These are phyloP conservation scores for Orbilia ellipsospora DNA, from an alignment of 2,329 filamentous ascomycete species.

Conservation along the genomic window DNA sequence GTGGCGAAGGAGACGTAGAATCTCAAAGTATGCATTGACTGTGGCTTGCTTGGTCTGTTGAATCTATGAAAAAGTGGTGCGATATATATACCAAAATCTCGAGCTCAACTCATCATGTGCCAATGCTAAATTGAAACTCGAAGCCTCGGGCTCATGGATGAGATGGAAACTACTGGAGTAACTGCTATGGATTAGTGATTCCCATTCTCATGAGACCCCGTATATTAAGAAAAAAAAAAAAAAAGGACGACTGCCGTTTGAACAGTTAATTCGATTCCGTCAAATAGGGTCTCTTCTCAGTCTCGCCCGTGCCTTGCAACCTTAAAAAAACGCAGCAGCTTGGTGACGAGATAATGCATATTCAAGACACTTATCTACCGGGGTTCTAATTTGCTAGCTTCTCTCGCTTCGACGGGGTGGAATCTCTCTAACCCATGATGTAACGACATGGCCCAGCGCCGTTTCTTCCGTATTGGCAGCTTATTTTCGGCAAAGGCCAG, in stretches of 20 bases:
- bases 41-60: too few species aligned
- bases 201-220: background rate
- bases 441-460: slow-evolving; percentile 37
- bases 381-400: slow-evolving; percentile 27
- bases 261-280: slow-evolving; percentile 6
- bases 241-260: slow-evolving; percentile 5
- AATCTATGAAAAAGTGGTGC: too few species aligned
- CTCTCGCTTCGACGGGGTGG: slow-evolving; percentile 17
- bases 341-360: slow-evolving; percentile 54
- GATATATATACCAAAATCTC: too few species aligned
- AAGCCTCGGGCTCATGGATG: too few species aligned
- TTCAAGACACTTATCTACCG: slow-evolving; percentile 42
- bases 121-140: too few species aligned
- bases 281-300: slow-evolving; percentile 19
- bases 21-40: too few species aligned
- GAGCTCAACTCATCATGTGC: too few species aligned
- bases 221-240: slow-evolving; percentile 8
- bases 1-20: too few species aligned
- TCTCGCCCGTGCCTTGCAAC: slow-evolving; percentile 38
- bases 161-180: too few species aligned
- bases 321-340: slow-evolving; percentile 35
- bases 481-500: slow-evolving; percentile 31
- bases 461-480: slow-evolving; percentile 55
- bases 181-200: too few species aligned
- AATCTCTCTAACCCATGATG: slow-evolving; percentile 41